Evolutionary conservation across 495 filamentous ascomycete genomes (phyloP), one percentile per base, ranked within the genome.

Genomic region (Xylaria telfairii): DNA sequence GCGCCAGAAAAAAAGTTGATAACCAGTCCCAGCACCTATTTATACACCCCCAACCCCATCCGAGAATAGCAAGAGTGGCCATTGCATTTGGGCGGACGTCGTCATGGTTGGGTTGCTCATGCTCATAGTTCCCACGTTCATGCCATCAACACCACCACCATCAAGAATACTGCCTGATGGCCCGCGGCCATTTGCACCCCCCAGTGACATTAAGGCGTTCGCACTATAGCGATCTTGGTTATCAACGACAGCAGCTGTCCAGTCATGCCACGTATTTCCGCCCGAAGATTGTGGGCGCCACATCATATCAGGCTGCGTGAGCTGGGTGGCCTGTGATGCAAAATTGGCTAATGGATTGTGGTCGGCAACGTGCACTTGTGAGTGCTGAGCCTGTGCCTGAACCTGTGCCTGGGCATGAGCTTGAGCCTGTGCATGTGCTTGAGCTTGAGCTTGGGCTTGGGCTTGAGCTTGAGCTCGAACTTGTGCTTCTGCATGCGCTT

Each of bases 181-280:
- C 44, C 76, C 62, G 24, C 73, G 74, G 39, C 61, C 71, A 6
- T 46, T 63, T 37, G 76, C 65, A 46, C 62, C 71, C n/a, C 80
- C 81, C 26, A 84, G 73, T 2, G 79, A 83, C 60, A 85, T 76
- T 44, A 84, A 64, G 1, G 82, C 79, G 32, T 73, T 83, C 41
- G 82, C 81, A 59, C 82, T 83, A 72, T 81, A 84, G 32, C 81
- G 75, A 19, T 84, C 82, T 42, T 83, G 82, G 32, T 72, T 84
- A 72, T 83, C 82, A 15, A 81, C 79, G 13, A 85, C 81, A 44
- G 83, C 83, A 0, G 81, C 80, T 8, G 83, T 81, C 83, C 83
- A 85, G 70, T 84, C 81, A 10, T 84, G 79, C 83, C 83, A 85
- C 1, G 82, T 76, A 60, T 84, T 85, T 72, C 76, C 76, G 42